Percentiles rank a stretch among this genome's conserved stretches.
Conservation (phyloP, 2,329 filamentous ascomycete species). For the Phialocephala subalpina region DNA sequence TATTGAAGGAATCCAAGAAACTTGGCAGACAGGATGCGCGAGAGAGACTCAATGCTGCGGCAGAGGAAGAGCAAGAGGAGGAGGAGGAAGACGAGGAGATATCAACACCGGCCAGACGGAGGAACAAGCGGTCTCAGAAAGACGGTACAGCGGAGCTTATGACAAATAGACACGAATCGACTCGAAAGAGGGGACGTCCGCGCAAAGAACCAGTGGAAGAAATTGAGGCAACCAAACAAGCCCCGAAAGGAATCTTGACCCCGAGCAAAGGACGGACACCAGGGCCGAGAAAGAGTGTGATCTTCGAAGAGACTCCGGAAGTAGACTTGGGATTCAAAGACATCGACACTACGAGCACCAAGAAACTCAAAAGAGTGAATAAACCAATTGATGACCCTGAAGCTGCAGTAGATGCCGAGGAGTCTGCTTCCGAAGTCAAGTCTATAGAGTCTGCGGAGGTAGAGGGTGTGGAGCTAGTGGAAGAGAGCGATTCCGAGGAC, state of each 20-base stretch:
- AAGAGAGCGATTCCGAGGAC: slow-evolving; percentile 19
- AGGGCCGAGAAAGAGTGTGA: slow-evolving; percentile 61
- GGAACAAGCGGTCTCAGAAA: neutral
- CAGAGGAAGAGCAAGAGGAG: slow-evolving; percentile 6
- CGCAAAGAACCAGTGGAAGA: slow-evolving; percentile 12
- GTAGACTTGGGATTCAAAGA: slow-evolving; percentile 59
- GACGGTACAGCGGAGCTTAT: neutral
- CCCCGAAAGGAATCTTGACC: slow-evolving; percentile 63
- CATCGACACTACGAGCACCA: slow-evolving; percentile 44
- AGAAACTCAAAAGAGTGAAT: slow-evolving; percentile 22
- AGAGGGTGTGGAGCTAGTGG: slow-evolving; percentile 4
- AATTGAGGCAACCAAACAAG: neutral
- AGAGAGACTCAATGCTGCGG: slow-evolving; percentile 25
- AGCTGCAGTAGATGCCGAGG: slow-evolving; percentile 14
- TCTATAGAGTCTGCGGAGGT: neutral
- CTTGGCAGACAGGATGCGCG: slow-evolving; percentile 30
- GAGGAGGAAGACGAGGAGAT: slow-evolving; percentile 16
- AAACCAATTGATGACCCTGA: slow-evolving; percentile 18
- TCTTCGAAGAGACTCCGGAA: slow-evolving; percentile 56
- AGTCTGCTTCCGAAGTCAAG: neutral
- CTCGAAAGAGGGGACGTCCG: slow-evolving; percentile 29
- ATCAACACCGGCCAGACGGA: slow-evolving; percentile 15
- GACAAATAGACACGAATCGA: slow-evolving; percentile 8
- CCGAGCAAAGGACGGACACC: slow-evolving; percentile 53
- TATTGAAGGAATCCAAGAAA: slow-evolving; percentile 33